Conservation (phyloP, 202 grass and related monocot genomes). For the Schoenoplectus triqueter region DNA sequence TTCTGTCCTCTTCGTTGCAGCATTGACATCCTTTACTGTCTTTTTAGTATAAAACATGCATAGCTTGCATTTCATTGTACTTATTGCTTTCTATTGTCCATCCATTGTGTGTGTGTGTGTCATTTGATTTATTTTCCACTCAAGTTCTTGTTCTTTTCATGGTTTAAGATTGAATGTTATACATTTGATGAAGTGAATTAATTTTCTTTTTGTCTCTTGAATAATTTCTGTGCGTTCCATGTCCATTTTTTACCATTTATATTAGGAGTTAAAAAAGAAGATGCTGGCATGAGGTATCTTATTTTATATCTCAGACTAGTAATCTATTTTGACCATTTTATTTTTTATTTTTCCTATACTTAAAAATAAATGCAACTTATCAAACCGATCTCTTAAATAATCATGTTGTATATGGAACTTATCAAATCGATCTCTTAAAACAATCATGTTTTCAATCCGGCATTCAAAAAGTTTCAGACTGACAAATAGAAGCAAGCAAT, state of each 20-base stretch:
- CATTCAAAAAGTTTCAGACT: too few relatives aligned
- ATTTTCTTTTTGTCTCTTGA: not conserved
- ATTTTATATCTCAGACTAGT: not conserved
- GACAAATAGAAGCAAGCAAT: too few relatives aligned
- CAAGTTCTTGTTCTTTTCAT: not conserved
- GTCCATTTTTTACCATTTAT: not conserved
- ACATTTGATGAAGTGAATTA: not conserved
- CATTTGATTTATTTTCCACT: conserved; percentile 10
- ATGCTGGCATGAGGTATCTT: not conserved
- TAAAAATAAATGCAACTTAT: not conserved
- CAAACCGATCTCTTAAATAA: not conserved
- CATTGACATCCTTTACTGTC: conserved; percentile 38
- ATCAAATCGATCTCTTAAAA: not conserved
- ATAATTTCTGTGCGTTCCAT: not conserved
- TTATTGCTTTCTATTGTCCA: conserved; percentile 7
- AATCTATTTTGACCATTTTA: not conserved
- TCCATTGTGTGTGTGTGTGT: not conserved
- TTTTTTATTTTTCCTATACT: not conserved
- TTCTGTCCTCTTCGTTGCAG: conserved; percentile 23
- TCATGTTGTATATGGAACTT: too few relatives aligned
- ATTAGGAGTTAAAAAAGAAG: not conserved
- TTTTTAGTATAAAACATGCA: conserved; percentile 23
- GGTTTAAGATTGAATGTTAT: not conserved
- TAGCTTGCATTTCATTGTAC: not conserved
- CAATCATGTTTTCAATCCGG: not conserved